These are phyloP conservation scores for Mortierella sp. DNA, from an alignment of 371 early-diverging fungal genomes.

Conservation along the genomic window DNA sequence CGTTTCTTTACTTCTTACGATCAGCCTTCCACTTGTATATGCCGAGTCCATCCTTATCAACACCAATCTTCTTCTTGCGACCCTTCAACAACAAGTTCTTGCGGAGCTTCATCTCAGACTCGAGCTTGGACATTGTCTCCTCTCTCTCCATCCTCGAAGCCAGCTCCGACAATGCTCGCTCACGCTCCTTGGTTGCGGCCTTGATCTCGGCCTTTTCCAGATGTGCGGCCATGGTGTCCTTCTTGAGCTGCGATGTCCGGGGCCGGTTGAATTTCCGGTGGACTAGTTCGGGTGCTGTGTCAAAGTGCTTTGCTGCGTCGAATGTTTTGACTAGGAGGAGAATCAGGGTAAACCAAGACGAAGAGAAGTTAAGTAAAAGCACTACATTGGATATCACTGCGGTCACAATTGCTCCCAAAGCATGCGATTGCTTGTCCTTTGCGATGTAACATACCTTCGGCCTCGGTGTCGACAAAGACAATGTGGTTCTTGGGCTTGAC, in stretches of 20 bases:
- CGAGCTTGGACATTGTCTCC: slow-evolving; percentile 76
- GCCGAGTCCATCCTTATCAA: slow-evolving; percentile 83
- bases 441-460: slow-evolving; percentile 63
- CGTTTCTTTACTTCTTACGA: slow-evolving; percentile 77
- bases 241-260: slow-evolving; percentile 67
- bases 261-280: slow-evolving; percentile 87
- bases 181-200: slow-evolving; percentile 64
- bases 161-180: slow-evolving; percentile 76
- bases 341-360: slow-evolving; percentile 2
- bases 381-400: no score
- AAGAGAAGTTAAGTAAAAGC: not conserved
- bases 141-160: slow-evolving; percentile 84
- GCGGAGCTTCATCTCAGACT: slow-evolving; percentile 85
- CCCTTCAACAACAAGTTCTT: slow-evolving; percentile 90
- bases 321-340: slow-evolving; percentile 68
- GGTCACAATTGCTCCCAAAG: not conserved
- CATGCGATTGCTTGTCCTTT: no score
- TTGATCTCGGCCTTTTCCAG: slow-evolving; percentile 52
- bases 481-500: slow-evolving; percentile 78
- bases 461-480: slow-evolving; percentile 90
- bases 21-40: slow-evolving; percentile 94
- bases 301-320: slow-evolving; percentile 80
- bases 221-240: slow-evolving; percentile 45
- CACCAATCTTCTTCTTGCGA: slow-evolving; percentile 84
- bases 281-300: slow-evolving; percentile 88